Evolutionary conservation across 768 basidiomycete genomes (phyloP), one percentile per base, ranked within the genome.

Genomic region (Galerina sulciceps): DNA sequence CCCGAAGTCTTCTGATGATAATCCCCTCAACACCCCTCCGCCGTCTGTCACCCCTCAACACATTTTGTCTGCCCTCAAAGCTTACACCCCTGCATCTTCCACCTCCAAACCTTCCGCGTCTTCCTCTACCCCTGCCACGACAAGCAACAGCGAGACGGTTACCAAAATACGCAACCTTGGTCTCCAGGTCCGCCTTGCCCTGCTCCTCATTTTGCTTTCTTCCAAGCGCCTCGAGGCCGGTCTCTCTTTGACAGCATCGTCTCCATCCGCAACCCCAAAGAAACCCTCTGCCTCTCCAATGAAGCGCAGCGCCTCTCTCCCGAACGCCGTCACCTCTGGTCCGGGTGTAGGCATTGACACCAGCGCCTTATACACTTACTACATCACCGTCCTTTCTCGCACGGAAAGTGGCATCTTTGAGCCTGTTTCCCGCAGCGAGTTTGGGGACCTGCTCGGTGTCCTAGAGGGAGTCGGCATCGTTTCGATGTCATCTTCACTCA

Each of bases 381-480:
- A 94, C 64, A 69, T 74, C 37, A 67, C 77, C 2, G 73, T 90
- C 46, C 81, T 94, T 9, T 76, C 77, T 14, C 82, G 88, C 35
- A 76, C 80, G 10, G 84, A 84, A 18, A 76, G 73, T 14, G 81
- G 80, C 14, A 69, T 84, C 4, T 88, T 91, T 60, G 74, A 81
- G 2, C 79, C 88, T 3, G 90, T 89, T 1, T 90, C 88, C 10
- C 80, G 89, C 9, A 90, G 84, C 68, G 91, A 93, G 65, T 93
- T 94, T 62, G 76, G 79, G 0, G 92, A 94, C 63, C 77, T 94
- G 3, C 66, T 90, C 0, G 81, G 84, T 22, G 75, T 93, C 47
- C 74, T 94, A 37, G 92, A 94, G 72, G 90, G 88, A 3, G 80
- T 83, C 6, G 93, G 92, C 2, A 76, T 91, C 6, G 73, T 89